Evolutionary conservation across 441 rosid species (phyloP), one percentile per base, ranked within the genome.

Genomic region (Breynia disticha): DNA sequence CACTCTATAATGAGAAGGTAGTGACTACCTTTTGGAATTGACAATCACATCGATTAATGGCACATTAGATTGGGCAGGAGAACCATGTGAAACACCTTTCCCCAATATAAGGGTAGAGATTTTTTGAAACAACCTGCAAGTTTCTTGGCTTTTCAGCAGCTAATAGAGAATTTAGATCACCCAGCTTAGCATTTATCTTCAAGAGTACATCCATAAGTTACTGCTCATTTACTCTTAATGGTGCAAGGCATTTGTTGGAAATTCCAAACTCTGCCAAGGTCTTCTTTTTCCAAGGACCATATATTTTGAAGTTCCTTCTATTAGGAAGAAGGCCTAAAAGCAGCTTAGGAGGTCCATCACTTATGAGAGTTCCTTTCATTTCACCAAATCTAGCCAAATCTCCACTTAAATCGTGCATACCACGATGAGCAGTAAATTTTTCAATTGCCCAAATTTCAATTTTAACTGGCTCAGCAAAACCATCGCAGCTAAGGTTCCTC

Each of bases 131-230:
- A 46, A 84, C 16, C 0, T 86, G 86, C 22, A 84, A 72, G 19
- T 69, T 67, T 3, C 80, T 83, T 17, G 86, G 61, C 1, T 72
- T 82, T 54, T 87, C 95, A 46, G 74, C 53, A 1, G 78, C 68
- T 46, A 84, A 63, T 55, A 87, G 4, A 43, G 89, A 76, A 68
- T 87, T 84, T 44, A 87, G 68, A 43, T 90, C 95, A 42, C 93
- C 95, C 46, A 87, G 86, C 95, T 83, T 86, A 0, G 93, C 93
- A 56, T 86, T 86, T 46, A 86, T 86, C 69, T 86, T 81, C 59
- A 86, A 59, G 21, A 86, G 89, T 53, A 69, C 76, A 67, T 86
- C 83, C 1, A 82, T 78, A 19, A 86, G 67, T 60, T 81, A 86
- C 46, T 79, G 86, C 55, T 86, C 89, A 65, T 80, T 86, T 24